phyloP scores from a whole-genome alignment of 495 filamentous ascomycete species.

The Eremomyces bilateralis region DNA sequence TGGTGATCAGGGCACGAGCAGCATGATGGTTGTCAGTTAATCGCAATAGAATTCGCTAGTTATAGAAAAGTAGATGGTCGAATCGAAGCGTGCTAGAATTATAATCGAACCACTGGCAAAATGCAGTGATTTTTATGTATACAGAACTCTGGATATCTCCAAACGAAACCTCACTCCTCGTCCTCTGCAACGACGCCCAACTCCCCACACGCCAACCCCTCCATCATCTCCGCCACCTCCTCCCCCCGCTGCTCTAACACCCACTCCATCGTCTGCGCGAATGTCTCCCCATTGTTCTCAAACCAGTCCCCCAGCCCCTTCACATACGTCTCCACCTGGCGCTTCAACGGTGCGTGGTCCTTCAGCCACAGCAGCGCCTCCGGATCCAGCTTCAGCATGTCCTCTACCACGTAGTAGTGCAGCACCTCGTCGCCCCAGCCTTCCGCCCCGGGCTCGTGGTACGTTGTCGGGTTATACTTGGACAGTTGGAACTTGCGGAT shows the following conservation, averaged over 20 bases:
- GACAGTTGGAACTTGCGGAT: constrained; percentile 9
- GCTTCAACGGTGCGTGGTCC: constrained; percentile 28
- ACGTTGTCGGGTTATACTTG: constrained; percentile 11
- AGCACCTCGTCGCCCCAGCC: constrained; percentile 43
- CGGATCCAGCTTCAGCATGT: constrained; percentile 44
- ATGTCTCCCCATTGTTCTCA: constrained; percentile 40
- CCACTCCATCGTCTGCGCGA: constrained; percentile 26
- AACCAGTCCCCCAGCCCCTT: constrained; percentile 35
- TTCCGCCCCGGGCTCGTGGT: constrained; percentile 22
- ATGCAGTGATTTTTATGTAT: too few relatives aligned
- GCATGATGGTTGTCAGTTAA: too few relatives aligned
- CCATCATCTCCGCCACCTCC: constrained; percentile 26
- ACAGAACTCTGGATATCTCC: too few relatives aligned
- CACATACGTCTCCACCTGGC: constrained; percentile 31
- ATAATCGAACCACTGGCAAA: too few relatives aligned
- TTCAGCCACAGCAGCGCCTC: constrained; percentile 34
- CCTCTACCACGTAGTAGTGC: constrained; percentile 42
- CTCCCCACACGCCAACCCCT: constrained; percentile 12
- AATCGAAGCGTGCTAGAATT: too few relatives aligned
- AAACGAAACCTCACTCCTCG: too few relatives aligned
- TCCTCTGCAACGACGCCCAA: constrained; percentile 14
- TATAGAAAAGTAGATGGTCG: too few relatives aligned
- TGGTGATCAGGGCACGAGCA: too few relatives aligned
- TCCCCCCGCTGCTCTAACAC: constrained; percentile 30
- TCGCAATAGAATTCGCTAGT: too few relatives aligned